These are phyloP conservation scores for Articulospora tetracladia DNA, from an alignment of 495 filamentous ascomycete species.

Conservation along the genomic window DNA sequence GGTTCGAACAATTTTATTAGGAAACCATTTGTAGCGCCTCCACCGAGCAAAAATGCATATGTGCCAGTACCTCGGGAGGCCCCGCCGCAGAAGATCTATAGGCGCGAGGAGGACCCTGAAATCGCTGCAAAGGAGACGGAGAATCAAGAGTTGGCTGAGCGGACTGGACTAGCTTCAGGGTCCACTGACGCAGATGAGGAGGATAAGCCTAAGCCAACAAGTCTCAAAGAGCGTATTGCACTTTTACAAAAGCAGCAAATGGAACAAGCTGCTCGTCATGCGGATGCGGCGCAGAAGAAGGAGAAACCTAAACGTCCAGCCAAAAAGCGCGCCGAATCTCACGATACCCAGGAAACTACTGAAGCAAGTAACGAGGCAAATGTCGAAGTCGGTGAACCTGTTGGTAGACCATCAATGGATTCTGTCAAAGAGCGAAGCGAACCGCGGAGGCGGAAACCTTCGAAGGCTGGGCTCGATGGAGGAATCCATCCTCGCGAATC, in stretches of 20 bases:
- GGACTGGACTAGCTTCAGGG: conserved; percentile 50
- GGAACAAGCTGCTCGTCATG: conserved; percentile 78
- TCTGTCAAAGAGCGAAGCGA: conserved; percentile 36
- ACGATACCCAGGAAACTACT: conserved; percentile 26
- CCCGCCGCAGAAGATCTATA: conserved; percentile 70
- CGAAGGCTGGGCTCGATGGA: conserved; percentile 36
- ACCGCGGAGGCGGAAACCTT: conserved; percentile 51
- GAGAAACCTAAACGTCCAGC: conserved; percentile 80
- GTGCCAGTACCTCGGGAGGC: conserved; percentile 67
- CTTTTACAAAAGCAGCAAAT: conserved; percentile 89
- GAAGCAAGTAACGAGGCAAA: conserved; percentile 36
- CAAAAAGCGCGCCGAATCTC: conserved; percentile 72
- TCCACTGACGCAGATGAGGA: conserved; percentile 56
- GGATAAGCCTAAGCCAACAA: conserved; percentile 83
- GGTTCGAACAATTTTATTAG: conserved; percentile 75
- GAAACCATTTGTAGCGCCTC: conserved; percentile 97
- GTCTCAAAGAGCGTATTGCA: conserved; percentile 90
- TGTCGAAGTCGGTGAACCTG: conserved; percentile 46
- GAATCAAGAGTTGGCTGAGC: conserved; percentile 51
- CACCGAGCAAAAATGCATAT: conserved; percentile 90
- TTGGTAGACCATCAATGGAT: conserved; percentile 57
- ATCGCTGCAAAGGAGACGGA: conserved; percentile 62
- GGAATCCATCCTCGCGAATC: conserved; percentile 35
- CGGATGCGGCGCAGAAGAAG: conserved; percentile 75
- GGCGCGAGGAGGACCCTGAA: conserved; percentile 86